A percentile compares a stretch with the other conserved stretches of the same genome.
phyloP scores from a whole-genome alignment of 352 stramenopile species.

The Nothophytophthora sp. region DNA sequence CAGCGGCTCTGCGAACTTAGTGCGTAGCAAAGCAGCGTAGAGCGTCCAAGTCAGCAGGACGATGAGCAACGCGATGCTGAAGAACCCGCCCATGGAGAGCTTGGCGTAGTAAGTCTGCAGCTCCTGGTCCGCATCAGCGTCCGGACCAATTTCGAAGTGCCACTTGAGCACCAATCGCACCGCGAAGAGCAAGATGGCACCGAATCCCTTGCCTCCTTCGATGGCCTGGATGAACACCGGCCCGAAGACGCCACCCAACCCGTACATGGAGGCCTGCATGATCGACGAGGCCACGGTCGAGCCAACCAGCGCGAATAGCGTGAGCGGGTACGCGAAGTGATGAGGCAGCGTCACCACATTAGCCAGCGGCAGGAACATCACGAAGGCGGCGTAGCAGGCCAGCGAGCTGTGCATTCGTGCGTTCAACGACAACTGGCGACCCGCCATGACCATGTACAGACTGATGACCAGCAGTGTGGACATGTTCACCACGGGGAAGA shows the following conservation, averaged over 20 bases:
- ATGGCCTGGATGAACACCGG: slow-evolving; percentile 78
- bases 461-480: slow-evolving; percentile 77
- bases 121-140: background rate
- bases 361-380: slow-evolving; percentile 55
- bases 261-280: slow-evolving; percentile 75
- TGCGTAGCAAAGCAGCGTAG: slow-evolving; percentile 51
- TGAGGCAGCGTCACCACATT: slow-evolving; percentile 58
- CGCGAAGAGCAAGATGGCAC: slow-evolving; percentile 69
- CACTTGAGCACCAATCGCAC: slow-evolving; percentile 65
- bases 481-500: slow-evolving; percentile 87
- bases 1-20: slow-evolving; percentile 63
- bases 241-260: slow-evolving; percentile 77
- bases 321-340: slow-evolving; percentile 53
- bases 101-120: slow-evolving; percentile 20
- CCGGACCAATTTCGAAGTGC: slow-evolving; percentile 29
- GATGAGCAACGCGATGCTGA: slow-evolving; percentile 58
- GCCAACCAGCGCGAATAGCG: slow-evolving; percentile 58
- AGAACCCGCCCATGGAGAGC: slow-evolving; percentile 71
- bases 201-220: slow-evolving; percentile 77
- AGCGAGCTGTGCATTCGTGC: slow-evolving; percentile 58
- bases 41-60: slow-evolving; percentile 53
- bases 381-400: slow-evolving; percentile 50
- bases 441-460: slow-evolving; percentile 80
- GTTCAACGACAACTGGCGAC: slow-evolving; percentile 61
- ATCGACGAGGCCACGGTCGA: slow-evolving; percentile 70